Evolutionary conservation across 352 stramenopile genomes (phyloP), one percentile per base, ranked within the genome.

Genomic region (Globisporangium sylvaticum): DNA sequence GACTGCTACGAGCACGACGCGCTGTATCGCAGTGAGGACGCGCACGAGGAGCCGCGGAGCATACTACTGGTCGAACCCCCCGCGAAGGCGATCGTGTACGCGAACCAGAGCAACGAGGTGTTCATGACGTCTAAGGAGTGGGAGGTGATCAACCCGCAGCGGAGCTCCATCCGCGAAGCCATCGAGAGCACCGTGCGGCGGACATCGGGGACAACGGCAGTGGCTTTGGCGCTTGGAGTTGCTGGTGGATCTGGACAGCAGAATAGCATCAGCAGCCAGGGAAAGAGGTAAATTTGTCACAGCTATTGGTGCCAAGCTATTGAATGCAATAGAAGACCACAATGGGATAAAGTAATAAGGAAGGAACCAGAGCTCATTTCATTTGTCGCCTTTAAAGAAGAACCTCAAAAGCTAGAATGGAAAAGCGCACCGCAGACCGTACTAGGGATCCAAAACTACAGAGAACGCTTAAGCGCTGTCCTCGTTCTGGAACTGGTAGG

Each of bases 401-500:
- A 52, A 32, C 42, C 24, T 12, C 46, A 55, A 63, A 63, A 48
- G 39, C 42, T 44, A 37, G 25, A 25, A 48, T 48, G 39, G 39
- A 48, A 48, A 48, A 48, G 39, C 39, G 39, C 39, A 48, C 39
- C 39, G 39, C 39, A 48, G 39, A 48, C 39, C 39, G 15, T 48
- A 48, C 39, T 48, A 48, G n/a, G 39, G 15, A 48, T 48, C 39
- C 39, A 20, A 48, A 48, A 48, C 39, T 20, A n/a, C 1, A 4
- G 60, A 24, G 20, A 31, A 48, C 57, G 46, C 75, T 71, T 85
- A 88, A 69, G 77, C 76, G 70, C 75, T 87, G 69, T 84, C 80
- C 73, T 91, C 83, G 66, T 77, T 74, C 82, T 93, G 85, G 83
- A 95, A 95, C 76, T 95, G 81, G 90, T 98, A 99, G 31, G 97